Base-by-base conservation (phyloP, 176 grass and related monocot genomes). In the Eleusine coracana region DNA sequence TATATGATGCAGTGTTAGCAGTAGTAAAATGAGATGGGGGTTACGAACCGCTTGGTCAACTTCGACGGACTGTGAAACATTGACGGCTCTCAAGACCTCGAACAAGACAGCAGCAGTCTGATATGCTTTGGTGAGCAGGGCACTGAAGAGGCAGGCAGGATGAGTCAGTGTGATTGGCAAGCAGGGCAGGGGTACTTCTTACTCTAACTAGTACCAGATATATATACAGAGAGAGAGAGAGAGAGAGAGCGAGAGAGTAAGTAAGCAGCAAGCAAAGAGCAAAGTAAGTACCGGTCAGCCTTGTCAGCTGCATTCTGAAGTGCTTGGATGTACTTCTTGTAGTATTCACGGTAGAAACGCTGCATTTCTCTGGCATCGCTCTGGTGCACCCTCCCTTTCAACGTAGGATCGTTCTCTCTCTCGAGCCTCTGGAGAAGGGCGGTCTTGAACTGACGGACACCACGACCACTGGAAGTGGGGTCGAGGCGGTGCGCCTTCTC, bases 61-160 rank as follows among this genome's bases (percentile, higher is more conserved):
- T 89, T 98, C 96, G 11, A 96, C 82, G n/a, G 91, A 88, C 68
- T 99, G 93, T 3, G 93, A 95, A n/a, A 90, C 85, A 20, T 96
- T 99, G 28, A 99, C 96, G 3, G 96, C 96, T 80, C 75, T 93
- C 85, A 99, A 82, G 84, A 99, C 96, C 89, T 99, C 96, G 11
- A 99, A 99, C 71, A 99, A 68, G 74, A 96, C 93, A 44, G 96
- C 93, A 10, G 93, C 96, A 0, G 93, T 99, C 87, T 99, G 96
- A 74, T 99, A 99, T 3, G 96, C 93, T 79, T 99, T 96, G 0
- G 93, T 99, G 81, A 99, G 92, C 72, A 93, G 85, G 1, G 96
- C 96, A 78, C 96, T 99, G 83, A 16, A 39, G 29, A 50, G 64
- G 48, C 7, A 28, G 50, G 12, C 12, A 50, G 45, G 45, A 2